These are phyloP conservation scores for Rhodomyrtus tomentosa DNA, from an alignment of 345 rosid genomes.

Conservation along the genomic window DNA sequence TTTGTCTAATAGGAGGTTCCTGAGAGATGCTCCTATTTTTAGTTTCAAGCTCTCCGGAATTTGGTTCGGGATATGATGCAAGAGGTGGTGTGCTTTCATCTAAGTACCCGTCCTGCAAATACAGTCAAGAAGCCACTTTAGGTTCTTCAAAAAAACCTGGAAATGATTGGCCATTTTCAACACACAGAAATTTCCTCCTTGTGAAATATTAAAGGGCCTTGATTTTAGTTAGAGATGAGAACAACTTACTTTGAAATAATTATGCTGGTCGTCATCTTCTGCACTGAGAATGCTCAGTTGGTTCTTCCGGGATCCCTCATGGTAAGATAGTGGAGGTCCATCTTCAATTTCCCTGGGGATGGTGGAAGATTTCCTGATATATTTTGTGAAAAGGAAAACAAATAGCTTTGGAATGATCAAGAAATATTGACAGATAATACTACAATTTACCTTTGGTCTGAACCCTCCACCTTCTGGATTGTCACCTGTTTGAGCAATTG, in stretches of 20 bases:
- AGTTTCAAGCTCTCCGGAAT: not conserved
- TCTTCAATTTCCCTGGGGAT: conserved; percentile 40
- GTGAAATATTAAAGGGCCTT: not conserved
- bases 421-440: not conserved
- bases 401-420: not conserved
- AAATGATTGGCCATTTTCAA: not conserved
- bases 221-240: not conserved
- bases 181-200: not conserved
- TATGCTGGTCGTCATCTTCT: conserved; percentile 22
- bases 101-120: conserved; percentile 31
- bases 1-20: conserved; percentile 1
- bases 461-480: conserved; percentile 57
- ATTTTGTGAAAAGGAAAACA: not conserved
- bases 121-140: not conserved
- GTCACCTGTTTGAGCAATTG: conserved; percentile 41
- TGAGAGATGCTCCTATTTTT: not conserved
- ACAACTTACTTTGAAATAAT: conserved; percentile 38
- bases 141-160: not conserved
- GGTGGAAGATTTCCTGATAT: not conserved
- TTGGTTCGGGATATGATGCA: not conserved
- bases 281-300: conserved; percentile 29
- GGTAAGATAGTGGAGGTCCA: conserved; percentile 23
- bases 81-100: not conserved
- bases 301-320: conserved; percentile 38
- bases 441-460: conserved; percentile 37